Evolutionary conservation across 2,329 filamentous ascomycete genomes (phyloP).

Genomic region (Rutstroemia sp.): DNA sequence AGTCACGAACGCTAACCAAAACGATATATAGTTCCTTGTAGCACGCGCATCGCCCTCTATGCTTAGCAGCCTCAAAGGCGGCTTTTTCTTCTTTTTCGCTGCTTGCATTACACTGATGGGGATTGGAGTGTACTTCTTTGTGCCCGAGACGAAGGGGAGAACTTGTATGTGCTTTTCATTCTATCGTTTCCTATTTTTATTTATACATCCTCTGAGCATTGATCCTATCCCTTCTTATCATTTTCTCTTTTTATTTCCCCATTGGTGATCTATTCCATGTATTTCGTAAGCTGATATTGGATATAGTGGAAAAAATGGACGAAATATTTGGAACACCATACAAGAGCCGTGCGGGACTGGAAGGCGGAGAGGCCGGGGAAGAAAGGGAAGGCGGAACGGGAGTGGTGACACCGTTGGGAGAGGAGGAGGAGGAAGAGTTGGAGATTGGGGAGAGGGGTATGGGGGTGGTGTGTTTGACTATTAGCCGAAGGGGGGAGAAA

Average conservation of each 20-base stretch:
- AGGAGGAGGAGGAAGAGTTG: background rate
- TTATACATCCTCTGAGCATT: background rate
- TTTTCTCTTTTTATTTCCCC: background rate
- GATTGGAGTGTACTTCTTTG: slow-evolving; percentile 64
- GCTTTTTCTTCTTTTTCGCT: slow-evolving; percentile 44
- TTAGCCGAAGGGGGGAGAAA: background rate
- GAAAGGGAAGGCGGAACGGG: too few species aligned
- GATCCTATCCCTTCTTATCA: background rate
- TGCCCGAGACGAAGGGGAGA: slow-evolving; percentile 65
- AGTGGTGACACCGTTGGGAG: background rate
- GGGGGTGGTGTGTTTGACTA: background rate
- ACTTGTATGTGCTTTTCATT: slow-evolving; percentile 32
- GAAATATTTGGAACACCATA: slow-evolving; percentile 20
- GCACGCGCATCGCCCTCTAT: slow-evolving; percentile 18
- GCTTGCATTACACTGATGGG: slow-evolving; percentile 57
- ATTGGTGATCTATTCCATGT: background rate
- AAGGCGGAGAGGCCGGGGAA: background rate
- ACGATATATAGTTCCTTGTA: slow-evolving; percentile 12
- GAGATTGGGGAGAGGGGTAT: background rate
- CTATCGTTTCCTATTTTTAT: background rate
- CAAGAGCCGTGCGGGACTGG: slow-evolving; percentile 1
- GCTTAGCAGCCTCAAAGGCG: slow-evolving; percentile 14
- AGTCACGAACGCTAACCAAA: background rate
- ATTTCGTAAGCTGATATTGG: background rate
- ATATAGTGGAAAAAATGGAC: slow-evolving; percentile 63